These are phyloP conservation scores for Phytopythium montanum DNA, from an alignment of 352 stramenopile genomes.

Conservation along the genomic window DNA sequence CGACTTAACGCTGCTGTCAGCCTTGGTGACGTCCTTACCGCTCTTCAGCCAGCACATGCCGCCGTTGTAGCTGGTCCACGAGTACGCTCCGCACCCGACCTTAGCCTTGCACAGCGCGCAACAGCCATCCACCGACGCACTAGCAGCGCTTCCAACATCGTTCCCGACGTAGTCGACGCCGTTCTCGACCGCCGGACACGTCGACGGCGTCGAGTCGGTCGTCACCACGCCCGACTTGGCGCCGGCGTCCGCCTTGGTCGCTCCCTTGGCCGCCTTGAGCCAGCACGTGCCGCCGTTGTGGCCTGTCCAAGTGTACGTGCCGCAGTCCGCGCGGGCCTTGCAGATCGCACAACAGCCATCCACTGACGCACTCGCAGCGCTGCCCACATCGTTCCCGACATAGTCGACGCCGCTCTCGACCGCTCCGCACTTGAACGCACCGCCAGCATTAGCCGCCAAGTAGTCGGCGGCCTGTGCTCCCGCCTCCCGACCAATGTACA, in stretches of 20 bases:
- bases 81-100: conserved; percentile 37
- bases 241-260: conserved; percentile 6
- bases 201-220: conserved; percentile 8
- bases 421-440: conserved; percentile 13
- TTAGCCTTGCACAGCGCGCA: conserved; percentile 26
- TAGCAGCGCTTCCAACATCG: conserved; percentile 15
- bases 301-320: conserved; percentile 46
- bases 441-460: conserved; percentile 16
- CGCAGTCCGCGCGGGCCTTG: conserved; percentile 17
- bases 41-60: conserved; percentile 62
- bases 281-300: conserved; percentile 44
- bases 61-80: conserved; percentile 42
- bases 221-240: conserved; percentile 16
- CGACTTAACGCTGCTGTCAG: conserved; percentile 14
- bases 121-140: conserved; percentile 22
- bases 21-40: conserved; percentile 18
- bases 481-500: conserved; percentile 62
- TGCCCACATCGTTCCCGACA: conserved; percentile 33
- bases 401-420: conserved; percentile 41
- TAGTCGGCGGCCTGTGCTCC: conserved; percentile 35
- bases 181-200: conserved; percentile 22
- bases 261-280: conserved; percentile 32
- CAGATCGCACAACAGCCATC: conserved; percentile 38
- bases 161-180: conserved; percentile 29
- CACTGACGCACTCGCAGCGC: conserved; percentile 18